Evolutionary conservation across 139 green algal species (phyloP).

Genomic region (Tetradesmus obliquus): DNA sequence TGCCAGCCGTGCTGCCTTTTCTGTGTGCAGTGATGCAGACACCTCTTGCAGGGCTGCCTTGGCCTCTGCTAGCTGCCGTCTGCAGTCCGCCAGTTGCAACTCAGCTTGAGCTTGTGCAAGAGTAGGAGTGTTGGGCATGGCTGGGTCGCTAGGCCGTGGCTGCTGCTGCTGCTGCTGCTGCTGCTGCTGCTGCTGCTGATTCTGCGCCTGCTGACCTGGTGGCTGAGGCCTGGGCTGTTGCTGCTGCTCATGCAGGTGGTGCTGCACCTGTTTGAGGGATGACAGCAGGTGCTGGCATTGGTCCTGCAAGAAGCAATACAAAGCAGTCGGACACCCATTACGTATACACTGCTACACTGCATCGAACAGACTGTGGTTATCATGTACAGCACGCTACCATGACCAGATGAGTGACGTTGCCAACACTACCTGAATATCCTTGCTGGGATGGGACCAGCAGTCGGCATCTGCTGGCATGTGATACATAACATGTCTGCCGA

Average conservation of each 20-base stretch:
- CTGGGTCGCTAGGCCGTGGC: background rate
- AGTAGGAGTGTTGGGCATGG: background rate
- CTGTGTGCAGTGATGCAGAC: background rate
- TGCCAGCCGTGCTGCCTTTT: slow-evolving; percentile 15
- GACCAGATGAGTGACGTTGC: no score
- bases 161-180: background rate
- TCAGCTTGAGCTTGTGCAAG: background rate
- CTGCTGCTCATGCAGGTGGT: slow-evolving; percentile 19
- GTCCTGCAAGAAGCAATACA: background rate
- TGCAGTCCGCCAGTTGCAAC: slow-evolving; percentile 1
- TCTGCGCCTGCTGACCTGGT: background rate
- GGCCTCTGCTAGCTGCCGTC: background rate
- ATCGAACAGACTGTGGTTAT: no score
- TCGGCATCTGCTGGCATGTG: no score
- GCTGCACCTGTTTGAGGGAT: slow-evolving; percentile 17
- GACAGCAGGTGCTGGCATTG: slow-evolving; percentile 2
- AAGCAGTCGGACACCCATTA: no score
- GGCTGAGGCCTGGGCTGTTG: background rate
- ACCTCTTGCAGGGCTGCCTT: background rate
- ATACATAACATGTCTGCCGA: no score
- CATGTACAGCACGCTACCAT: no score
- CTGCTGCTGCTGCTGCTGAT: background rate
- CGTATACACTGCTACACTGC: no score
- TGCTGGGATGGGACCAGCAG: no score
- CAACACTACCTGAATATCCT: no score